These are phyloP conservation scores for Gleditsia sinensis DNA, from an alignment of 306 rosid species.

Conservation along the genomic window DNA sequence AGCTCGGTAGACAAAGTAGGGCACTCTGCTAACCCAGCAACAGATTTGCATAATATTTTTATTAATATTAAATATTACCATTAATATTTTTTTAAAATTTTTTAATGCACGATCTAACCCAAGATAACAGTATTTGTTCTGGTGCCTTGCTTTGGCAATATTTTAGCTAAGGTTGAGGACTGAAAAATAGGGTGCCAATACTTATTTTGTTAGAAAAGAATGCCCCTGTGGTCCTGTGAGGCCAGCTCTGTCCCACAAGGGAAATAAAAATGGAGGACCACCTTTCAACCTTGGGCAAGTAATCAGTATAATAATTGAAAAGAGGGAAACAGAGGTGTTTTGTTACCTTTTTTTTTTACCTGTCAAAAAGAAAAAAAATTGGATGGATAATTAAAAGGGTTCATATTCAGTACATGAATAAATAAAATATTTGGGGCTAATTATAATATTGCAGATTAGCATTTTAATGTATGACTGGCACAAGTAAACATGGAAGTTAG, in stretches of 20 bases:
- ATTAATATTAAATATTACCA: background rate
- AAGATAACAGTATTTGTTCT: conserved; percentile 21
- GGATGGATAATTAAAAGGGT: conserved; percentile 30
- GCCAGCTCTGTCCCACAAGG: conserved; percentile 23
- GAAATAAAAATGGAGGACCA: conserved; percentile 44
- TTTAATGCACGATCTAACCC: conserved; percentile 14
- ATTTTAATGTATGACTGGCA: no score
- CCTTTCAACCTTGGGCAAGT: conserved; percentile 46
- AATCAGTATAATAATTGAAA: conserved; percentile 32
- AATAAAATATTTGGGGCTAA: background rate
- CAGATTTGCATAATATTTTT: conserved; percentile 18
- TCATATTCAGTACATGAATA: conserved; percentile 36
- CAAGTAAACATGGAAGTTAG: no score
- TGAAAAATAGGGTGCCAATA: background rate
- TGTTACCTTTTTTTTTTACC: conserved; percentile 37
- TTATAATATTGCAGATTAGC: no score
- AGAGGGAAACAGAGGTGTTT: conserved; percentile 29
- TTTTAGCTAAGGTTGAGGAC: conserved; percentile 28
- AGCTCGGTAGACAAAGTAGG: conserved; percentile 42
- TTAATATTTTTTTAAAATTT: no score
- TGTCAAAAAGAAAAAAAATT: no score
- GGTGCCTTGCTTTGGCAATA: conserved; percentile 30
- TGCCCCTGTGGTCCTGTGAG: conserved; percentile 43
- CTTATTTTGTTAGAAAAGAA: conserved; percentile 27
- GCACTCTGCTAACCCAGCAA: conserved; percentile 21